A percentile compares a stretch with the other conserved stretches of the same genome.
Evolutionary conservation across 768 basidiomycete genomes (phyloP).

Genomic region (Trametes coccinea): DNA sequence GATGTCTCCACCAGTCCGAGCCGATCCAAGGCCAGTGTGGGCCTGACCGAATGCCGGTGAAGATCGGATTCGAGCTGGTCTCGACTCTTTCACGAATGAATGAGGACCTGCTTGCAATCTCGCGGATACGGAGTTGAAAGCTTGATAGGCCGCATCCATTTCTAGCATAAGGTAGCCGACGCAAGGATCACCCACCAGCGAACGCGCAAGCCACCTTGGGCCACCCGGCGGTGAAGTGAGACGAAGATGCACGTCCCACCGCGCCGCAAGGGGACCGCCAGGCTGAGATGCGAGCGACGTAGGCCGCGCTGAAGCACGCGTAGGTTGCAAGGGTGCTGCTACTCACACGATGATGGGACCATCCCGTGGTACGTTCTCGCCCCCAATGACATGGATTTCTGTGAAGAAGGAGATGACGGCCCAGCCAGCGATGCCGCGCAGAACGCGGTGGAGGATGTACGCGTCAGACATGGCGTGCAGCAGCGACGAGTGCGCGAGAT

Average conservation of each 20-base stretch:
- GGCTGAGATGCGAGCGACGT: background rate
- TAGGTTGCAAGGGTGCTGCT: background rate
- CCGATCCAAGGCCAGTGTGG: background rate
- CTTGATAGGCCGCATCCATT: too few relatives aligned
- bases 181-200: too few relatives aligned
- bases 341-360: conserved; percentile 94
- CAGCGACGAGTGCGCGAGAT: background rate
- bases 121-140: too few relatives aligned
- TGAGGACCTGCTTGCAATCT: too few relatives aligned
- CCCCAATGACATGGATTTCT: conserved; percentile 82
- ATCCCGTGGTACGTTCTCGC: conserved; percentile 81
- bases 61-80: background rate
- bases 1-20: background rate
- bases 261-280: background rate
- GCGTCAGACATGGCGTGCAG: conserved; percentile 33
- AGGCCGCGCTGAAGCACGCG: background rate
- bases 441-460: conserved; percentile 61
- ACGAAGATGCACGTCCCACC: background rate
- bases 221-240: too few relatives aligned
- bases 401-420: conserved; percentile 87
- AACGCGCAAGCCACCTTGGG: too few relatives aligned
- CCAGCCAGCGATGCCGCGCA: conserved; percentile 70
- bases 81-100: background rate
- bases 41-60: background rate
- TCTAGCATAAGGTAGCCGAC: too few relatives aligned